phyloP scores from a whole-genome alignment of 345 rosid genomes.

The Salix koriyanagi region DNA sequence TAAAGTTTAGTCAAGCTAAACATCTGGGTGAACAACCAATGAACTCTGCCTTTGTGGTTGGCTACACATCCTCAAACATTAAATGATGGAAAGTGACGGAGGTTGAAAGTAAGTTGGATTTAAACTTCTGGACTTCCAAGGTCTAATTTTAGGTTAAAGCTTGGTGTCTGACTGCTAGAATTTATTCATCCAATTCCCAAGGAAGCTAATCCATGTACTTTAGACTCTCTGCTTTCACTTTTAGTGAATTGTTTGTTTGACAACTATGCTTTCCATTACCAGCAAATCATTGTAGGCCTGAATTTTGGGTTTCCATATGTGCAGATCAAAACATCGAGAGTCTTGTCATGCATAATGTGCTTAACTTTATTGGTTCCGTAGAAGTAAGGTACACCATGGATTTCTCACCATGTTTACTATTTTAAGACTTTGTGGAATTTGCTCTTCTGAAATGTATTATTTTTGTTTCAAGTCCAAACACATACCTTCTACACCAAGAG shows the following conservation, averaged over 20 bases:
- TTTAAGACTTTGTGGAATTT: slow-evolving; percentile 1
- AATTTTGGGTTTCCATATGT: slow-evolving; percentile 24
- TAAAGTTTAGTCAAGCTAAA: background rate
- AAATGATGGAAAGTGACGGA: background rate
- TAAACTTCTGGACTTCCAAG: background rate
- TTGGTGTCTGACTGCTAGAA: background rate
- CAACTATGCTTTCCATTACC: background rate
- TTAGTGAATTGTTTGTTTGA: background rate
- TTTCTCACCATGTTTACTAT: background rate
- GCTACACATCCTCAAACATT: background rate
- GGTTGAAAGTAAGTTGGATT: background rate
- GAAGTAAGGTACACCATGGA: slow-evolving; percentile 65
- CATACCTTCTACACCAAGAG: slow-evolving; percentile 83
- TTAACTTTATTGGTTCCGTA: slow-evolving; percentile 62
- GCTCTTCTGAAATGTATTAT: slow-evolving; percentile 30
- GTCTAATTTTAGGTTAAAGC: background rate
- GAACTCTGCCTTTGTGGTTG: background rate
- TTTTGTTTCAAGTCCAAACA: slow-evolving; percentile 58
- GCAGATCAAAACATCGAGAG: slow-evolving; percentile 75
- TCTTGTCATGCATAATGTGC: slow-evolving; percentile 71
- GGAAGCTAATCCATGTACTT: background rate
- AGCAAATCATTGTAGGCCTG: background rate
- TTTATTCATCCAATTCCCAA: background rate
- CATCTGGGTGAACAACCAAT: background rate
- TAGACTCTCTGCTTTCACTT: background rate